Conservation (phyloP, 1,284 basidiomycete genomes). For the Thecaphora frezii region DNA sequence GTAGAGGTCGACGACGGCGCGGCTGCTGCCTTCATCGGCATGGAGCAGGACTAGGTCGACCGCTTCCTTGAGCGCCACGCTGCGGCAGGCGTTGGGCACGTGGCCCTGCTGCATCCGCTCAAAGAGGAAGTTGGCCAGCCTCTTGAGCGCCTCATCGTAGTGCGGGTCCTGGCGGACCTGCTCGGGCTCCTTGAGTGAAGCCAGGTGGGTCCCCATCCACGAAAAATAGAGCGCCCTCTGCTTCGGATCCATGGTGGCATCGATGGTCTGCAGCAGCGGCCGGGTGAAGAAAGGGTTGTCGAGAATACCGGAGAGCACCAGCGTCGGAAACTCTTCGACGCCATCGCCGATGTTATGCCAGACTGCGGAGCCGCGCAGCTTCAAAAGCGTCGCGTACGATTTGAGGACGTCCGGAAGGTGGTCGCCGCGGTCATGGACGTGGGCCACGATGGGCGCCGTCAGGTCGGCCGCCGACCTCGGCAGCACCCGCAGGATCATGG, state of each 20-base stretch:
- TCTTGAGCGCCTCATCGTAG: constrained; percentile 45
- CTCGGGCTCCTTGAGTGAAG: constrained; percentile 12
- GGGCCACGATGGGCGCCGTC: constrained; percentile 21
- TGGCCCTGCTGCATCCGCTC: constrained; percentile 50
- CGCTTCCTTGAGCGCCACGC: constrained; percentile 25
- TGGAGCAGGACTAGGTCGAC: constrained; percentile 26
- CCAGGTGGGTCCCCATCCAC: constrained; percentile 35
- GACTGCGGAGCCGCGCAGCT: constrained; percentile 19
- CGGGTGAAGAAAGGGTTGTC: constrained; percentile 39
- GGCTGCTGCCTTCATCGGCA: constrained; percentile 26
- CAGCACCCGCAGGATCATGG: constrained; percentile 23
- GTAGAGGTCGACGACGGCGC: constrained; percentile 45
- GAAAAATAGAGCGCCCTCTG: constrained; percentile 29
- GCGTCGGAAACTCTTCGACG: constrained; percentile 32
- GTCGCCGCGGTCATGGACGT: constrained; percentile 27
- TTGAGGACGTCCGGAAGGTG: constrained; percentile 33
- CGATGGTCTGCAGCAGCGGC: constrained; percentile 18
- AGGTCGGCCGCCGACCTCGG: constrained; percentile 15
- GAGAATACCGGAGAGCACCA: constrained; percentile 44
- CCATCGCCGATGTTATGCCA: constrained; percentile 15
- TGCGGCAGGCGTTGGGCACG: constrained; percentile 24
- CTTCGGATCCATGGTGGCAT: constrained; percentile 19
- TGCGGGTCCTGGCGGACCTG: constrained; percentile 10
- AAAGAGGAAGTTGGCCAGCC: constrained; percentile 47
- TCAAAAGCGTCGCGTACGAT: constrained; percentile 26